Percentiles rank a stretch among this genome's conserved stretches.
Evolutionary conservation across 2,329 filamentous ascomycete genomes (phyloP).

Genomic region (Lecanicillium sp.): DNA sequence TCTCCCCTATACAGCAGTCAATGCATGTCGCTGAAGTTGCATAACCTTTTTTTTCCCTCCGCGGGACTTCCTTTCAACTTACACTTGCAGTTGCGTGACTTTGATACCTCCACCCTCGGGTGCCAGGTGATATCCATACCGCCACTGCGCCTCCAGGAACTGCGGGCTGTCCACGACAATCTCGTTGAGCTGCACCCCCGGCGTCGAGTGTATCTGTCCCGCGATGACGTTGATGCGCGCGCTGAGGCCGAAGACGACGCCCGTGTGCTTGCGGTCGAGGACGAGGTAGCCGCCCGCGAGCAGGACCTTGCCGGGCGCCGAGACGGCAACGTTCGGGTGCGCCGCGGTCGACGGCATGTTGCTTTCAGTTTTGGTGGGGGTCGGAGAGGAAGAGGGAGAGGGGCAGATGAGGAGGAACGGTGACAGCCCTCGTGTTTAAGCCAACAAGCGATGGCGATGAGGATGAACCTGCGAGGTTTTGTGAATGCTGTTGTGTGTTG

Average conservation of each 20-base stretch:
- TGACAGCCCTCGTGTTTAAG: no score
- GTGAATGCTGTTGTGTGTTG: no score
- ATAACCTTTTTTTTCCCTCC: no score
- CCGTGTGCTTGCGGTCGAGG: conserved; percentile 80
- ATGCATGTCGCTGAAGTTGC: neutral
- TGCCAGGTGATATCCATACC: conserved; percentile 70
- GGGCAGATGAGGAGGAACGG: no score
- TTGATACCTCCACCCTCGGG: conserved; percentile 71
- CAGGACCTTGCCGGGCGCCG: conserved; percentile 93
- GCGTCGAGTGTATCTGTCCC: conserved; percentile 49
- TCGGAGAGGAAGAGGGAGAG: neutral
- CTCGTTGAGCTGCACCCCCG: conserved; percentile 60
- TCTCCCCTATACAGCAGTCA: conserved; percentile 39
- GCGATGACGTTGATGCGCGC: conserved; percentile 62
- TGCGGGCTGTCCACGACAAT: conserved; percentile 89
- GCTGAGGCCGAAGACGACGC: conserved; percentile 61
- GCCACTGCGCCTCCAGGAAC: conserved; percentile 81
- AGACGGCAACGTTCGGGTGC: conserved; percentile 55
- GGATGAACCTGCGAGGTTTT: no score
- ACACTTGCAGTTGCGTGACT: conserved; percentile 74
- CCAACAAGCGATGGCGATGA: no score
- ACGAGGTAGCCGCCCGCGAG: conserved; percentile 93
- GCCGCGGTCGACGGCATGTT: neutral
- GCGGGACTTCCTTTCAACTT: no score
- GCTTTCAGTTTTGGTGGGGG: neutral